A percentile compares a stretch with the other conserved stretches of the same genome.
phyloP scores from a whole-genome alignment of 2,329 filamentous ascomycete genomes.

The Seiridium cupressi region DNA sequence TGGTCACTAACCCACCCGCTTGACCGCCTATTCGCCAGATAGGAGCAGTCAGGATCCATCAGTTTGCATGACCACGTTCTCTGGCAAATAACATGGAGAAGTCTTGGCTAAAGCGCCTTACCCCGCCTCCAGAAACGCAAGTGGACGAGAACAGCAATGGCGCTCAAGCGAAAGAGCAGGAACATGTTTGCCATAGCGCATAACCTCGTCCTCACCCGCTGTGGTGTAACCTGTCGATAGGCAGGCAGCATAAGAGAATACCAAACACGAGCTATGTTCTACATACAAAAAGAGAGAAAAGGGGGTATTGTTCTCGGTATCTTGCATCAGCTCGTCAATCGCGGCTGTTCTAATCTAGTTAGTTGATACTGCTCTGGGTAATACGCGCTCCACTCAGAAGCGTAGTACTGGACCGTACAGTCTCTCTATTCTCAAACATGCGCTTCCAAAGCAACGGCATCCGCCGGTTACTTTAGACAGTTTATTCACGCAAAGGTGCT shows the following conservation, averaged over 20 bases:
- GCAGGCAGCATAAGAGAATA: neutral
- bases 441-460: neutral
- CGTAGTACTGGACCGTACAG: neutral
- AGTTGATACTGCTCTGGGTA: neutral
- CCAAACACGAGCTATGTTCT: too few species aligned
- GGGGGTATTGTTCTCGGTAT: too few species aligned
- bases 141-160: neutral
- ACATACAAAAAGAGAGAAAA: too few species aligned
- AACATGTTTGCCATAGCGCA: too few species aligned
- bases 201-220: neutral
- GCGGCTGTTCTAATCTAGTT: neutral
- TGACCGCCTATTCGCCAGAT: slow-evolving; percentile 4
- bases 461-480: neutral
- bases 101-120: neutral
- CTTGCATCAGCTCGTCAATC: neutral
- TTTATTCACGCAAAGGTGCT: too few species aligned
- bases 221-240: neutral
- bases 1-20: neutral
- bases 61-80: neutral
- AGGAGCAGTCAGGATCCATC: slow-evolving; percentile 4
- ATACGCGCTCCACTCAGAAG: slow-evolving; percentile 5
- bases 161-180: too few species aligned
- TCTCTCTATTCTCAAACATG: neutral
- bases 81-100: neutral
- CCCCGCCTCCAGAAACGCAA: neutral